A percentile compares a stretch with the other conserved stretches of the same genome.
Evolutionary conservation across 23 red algal genomes (phyloP).

Genomic region (Gracilaria domingensis): DNA sequence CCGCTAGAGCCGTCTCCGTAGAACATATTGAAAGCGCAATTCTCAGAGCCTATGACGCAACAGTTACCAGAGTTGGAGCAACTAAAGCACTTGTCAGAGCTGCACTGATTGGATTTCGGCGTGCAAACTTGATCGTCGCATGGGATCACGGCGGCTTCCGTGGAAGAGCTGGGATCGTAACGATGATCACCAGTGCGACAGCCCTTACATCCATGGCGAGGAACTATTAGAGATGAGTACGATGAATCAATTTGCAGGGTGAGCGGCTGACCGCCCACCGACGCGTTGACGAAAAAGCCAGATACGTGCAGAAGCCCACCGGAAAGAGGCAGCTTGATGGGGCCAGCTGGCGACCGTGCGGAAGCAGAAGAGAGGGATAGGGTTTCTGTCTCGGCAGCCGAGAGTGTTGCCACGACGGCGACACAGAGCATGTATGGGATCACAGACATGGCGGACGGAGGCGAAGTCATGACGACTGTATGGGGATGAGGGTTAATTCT

Average conservation of each 20-base stretch:
- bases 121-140: conserved; percentile 41
- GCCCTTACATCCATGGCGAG: conserved; percentile 49
- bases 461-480: neutral
- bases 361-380: neutral
- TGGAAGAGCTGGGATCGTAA: conserved; percentile 56
- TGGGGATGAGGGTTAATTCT: neutral
- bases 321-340: conserved; percentile 31
- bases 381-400: neutral
- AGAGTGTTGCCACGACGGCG: neutral
- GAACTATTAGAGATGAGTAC: conserved; percentile 51
- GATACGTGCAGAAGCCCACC: conserved; percentile 70
- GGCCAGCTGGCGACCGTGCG: neutral
- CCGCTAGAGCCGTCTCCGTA: conserved; percentile 56
- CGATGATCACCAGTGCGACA: conserved; percentile 62
- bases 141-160: conserved; percentile 19
- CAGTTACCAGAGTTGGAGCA: conserved; percentile 55
- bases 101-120: conserved; percentile 22
- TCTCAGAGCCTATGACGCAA: conserved; percentile 31
- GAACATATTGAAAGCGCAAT: conserved; percentile 66
- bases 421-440: neutral
- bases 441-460: neutral
- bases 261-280: conserved; percentile 63
- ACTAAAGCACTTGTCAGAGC: conserved; percentile 42
- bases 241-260: conserved; percentile 57
- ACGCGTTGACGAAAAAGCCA: conserved; percentile 64